These are phyloP conservation scores for Chamaecrista fasciculata DNA, from an alignment of 306 rosid genomes.

Conservation along the genomic window DNA sequence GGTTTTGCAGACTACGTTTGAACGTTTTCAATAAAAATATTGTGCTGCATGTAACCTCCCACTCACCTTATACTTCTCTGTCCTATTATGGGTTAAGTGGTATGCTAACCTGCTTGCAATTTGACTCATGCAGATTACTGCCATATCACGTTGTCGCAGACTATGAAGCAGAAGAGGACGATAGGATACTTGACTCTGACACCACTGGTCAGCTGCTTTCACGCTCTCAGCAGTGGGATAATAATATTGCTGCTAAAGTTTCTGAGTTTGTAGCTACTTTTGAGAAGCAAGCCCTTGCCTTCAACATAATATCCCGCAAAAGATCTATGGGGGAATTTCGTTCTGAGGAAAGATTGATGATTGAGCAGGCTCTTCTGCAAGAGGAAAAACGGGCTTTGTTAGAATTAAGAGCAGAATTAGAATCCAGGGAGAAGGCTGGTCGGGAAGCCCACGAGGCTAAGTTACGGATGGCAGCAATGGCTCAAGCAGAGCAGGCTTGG, in stretches of 20 bases:
- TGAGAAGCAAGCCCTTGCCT: conserved; percentile 94
- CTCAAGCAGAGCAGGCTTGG: conserved; percentile 79
- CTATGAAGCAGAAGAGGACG: conserved; percentile 98
- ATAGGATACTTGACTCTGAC: conserved; percentile 93
- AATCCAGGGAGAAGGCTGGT: conserved; percentile 84
- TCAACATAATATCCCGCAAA: conserved; percentile 83
- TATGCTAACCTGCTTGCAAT: neutral
- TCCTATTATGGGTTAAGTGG: neutral
- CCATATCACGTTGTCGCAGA: conserved; percentile 99
- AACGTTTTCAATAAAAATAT: neutral
- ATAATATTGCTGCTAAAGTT: conserved; percentile 83
- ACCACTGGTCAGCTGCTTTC: conserved; percentile 89
- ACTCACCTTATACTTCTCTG: neutral
- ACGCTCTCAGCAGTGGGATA: conserved; percentile 98
- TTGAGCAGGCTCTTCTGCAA: conserved; percentile 38
- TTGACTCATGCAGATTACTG: conserved; percentile 56
- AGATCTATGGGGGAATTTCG: conserved; percentile 84
- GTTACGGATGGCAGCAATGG: conserved; percentile 76
- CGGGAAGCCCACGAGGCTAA: conserved; percentile 42
- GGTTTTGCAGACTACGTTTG: neutral
- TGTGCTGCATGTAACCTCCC: neutral
- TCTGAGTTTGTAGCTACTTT: conserved; percentile 90
- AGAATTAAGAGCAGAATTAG: conserved; percentile 73
- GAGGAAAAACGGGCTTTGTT: conserved; percentile 74
- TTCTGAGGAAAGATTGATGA: conserved; percentile 92